Percentiles rank a stretch among this genome's conserved stretches.
phyloP scores from a whole-genome alignment of 805 yeast genomes.

The Cyberlindnera misumaiensis region DNA sequence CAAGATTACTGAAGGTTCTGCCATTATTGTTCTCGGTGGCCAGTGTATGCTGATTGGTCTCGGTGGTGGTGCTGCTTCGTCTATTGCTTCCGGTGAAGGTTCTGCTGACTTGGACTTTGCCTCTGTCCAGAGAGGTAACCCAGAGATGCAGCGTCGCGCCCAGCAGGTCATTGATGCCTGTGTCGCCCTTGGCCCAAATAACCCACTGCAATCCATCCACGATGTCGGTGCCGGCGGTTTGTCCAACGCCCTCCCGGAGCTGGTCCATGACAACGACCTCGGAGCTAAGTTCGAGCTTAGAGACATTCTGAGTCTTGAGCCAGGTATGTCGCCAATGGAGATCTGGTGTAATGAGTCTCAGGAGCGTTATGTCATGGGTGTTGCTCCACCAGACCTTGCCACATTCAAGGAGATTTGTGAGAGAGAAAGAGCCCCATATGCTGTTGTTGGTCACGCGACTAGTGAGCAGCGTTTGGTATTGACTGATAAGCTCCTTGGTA shows the following conservation, averaged over 20 bases:
- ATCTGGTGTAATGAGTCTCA: constrained; percentile 99
- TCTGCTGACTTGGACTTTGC: constrained; percentile 96
- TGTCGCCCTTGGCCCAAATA: constrained; percentile 65
- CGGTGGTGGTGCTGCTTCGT: constrained; percentile 99
- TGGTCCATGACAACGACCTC: constrained; percentile 92
- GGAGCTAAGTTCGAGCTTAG: constrained; percentile 93
- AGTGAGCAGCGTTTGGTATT: constrained; percentile 76
- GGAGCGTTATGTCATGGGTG: constrained; percentile 95
- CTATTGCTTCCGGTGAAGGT: constrained; percentile 93
- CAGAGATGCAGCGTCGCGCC: constrained; percentile 98
- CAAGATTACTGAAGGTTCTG: constrained; percentile 86
- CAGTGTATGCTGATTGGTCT: constrained; percentile 96
- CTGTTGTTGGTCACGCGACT: constrained; percentile 93
- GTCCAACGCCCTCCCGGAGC: constrained; percentile 94
- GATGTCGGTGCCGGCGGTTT: constrained; percentile 99
- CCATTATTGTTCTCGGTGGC: constrained; percentile 92
- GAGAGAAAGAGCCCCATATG: constrained; percentile 94
- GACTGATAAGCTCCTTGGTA: constrained; percentile 67
- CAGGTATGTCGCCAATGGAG: constrained; percentile 99
- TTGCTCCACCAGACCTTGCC: constrained; percentile 68
- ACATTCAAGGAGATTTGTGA: constrained; percentile 73
- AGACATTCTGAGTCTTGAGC: constrained; percentile 83
- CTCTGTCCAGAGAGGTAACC: constrained; percentile 98
- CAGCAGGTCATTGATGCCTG: constrained; percentile 97
- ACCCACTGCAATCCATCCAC: constrained; percentile 91